phyloP scores from a whole-genome alignment of 495 filamentous ascomycete genomes.

The Choiromyces venosus region DNA sequence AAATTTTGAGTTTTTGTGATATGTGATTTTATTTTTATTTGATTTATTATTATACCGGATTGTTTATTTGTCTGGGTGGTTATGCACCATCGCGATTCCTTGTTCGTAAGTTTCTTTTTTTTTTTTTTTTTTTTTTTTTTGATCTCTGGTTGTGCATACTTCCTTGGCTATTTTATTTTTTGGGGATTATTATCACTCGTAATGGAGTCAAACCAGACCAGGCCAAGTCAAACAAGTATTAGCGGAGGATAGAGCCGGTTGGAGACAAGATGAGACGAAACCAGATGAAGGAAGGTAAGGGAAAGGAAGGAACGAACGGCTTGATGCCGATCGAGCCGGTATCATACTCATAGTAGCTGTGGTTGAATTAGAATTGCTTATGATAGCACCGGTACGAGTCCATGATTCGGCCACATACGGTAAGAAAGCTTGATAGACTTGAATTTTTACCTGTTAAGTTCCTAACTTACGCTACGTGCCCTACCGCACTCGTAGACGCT shows the following conservation, averaged over 20 bases:
- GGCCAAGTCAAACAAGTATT: neutral
- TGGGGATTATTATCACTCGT: neutral
- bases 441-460: too few species aligned
- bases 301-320: neutral
- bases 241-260: neutral
- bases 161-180: too few species aligned
- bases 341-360: too few species aligned
- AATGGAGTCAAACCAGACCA: too few species aligned
- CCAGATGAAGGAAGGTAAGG: neutral
- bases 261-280: neutral
- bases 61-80: neutral
- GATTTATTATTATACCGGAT: neutral
- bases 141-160: too few species aligned
- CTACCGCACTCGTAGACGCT: too few species aligned
- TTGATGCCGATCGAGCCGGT: neutral
- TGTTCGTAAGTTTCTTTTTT: neutral
- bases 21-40: neutral
- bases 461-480: too few species aligned
- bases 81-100: neutral
- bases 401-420: too few species aligned
- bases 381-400: too few species aligned
- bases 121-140: too few species aligned
- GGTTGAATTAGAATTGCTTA: too few species aligned
- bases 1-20: neutral
- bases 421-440: neutral